Evolutionary conservation across 257 asterid species (phyloP).

Genomic region (Ballota nigra): DNA sequence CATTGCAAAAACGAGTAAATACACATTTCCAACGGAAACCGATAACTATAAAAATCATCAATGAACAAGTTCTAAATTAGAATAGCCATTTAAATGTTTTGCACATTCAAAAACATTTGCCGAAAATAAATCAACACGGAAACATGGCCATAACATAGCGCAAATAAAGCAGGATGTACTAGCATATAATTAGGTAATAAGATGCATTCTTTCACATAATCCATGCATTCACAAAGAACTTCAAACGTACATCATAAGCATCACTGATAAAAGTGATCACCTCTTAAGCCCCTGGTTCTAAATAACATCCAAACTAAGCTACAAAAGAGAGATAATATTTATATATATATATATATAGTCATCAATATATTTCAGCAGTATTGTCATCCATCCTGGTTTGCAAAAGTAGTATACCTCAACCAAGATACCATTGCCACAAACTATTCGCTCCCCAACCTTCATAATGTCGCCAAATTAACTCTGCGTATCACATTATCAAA

Average conservation of each 20-base stretch:
- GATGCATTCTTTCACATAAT: slow-evolving; percentile 1
- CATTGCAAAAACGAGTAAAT: neutral
- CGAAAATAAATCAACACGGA: neutral
- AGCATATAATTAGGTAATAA: neutral
- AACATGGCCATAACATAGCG: neutral
- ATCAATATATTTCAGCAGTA: slow-evolving; percentile 31
- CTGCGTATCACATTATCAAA: slow-evolving; percentile 30
- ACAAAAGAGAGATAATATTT: slow-evolving; percentile 1
- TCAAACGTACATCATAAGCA: slow-evolving; percentile 21
- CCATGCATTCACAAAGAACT: slow-evolving; percentile 28
- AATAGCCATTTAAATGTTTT: neutral
- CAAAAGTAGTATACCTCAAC: slow-evolving; percentile 22
- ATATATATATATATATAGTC: slow-evolving; percentile 14
- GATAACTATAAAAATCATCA: neutral
- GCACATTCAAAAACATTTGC: neutral
- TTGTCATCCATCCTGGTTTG: slow-evolving; percentile 22
- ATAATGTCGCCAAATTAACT: slow-evolving; percentile 19
- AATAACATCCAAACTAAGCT: slow-evolving; percentile 23
- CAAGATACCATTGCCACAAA: slow-evolving; percentile 13
- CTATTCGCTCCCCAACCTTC: slow-evolving; percentile 4
- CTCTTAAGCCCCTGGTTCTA: slow-evolving; percentile 21
- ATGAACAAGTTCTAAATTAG: neutral
- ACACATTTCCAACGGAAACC: neutral
- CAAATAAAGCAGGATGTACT: neutral
- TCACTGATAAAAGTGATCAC: slow-evolving; percentile 20